Evolutionary conservation across 1,284 basidiomycete species (phyloP).

Genomic region (Fomitiporia mediterranea): DNA sequence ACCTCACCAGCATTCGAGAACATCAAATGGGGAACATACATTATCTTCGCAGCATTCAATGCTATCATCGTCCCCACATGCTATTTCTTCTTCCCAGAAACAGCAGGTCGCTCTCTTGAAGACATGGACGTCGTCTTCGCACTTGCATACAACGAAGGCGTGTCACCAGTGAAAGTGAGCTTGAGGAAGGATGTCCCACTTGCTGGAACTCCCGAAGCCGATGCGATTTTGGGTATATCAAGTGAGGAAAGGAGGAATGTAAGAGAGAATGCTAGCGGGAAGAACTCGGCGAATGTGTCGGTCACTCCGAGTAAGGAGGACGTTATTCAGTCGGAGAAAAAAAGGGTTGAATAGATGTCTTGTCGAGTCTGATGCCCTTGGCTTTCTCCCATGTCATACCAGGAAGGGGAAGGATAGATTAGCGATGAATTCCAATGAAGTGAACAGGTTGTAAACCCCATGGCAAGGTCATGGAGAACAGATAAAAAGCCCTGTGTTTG

Average conservation of each 20-base stretch:
- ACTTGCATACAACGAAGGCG: conserved; percentile 49
- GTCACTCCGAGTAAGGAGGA: background rate
- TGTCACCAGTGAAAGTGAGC: conserved; percentile 53
- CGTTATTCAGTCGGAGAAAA: background rate
- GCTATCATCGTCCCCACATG: conserved; percentile 56
- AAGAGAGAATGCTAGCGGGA: background rate
- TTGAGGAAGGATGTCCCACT: conserved; percentile 49
- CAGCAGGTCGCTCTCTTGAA: conserved; percentile 57
- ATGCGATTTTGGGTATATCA: conserved; percentile 18
- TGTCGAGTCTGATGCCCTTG: background rate
- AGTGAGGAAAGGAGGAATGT: background rate
- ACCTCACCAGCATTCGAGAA: conserved; percentile 61
- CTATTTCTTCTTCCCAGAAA: conserved; percentile 68
- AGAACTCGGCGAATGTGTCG: background rate
- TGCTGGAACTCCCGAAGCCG: conserved; percentile 19
- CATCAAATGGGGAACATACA: conserved; percentile 44
- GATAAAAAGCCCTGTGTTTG: too few relatives aligned
- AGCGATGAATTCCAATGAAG: too few relatives aligned
- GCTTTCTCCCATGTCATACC: background rate
- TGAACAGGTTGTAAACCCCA: too few relatives aligned
- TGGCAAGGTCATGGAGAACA: too few relatives aligned
- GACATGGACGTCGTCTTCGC: conserved; percentile 65
- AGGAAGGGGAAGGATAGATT: too few relatives aligned
- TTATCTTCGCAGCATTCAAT: conserved; percentile 56
- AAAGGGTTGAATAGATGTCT: background rate